A percentile compares a stretch with the other conserved stretches of the same genome.
Evolutionary conservation across 2,329 filamentous ascomycete genomes (phyloP).

Genomic region (Arthrobotrys sinensis): DNA sequence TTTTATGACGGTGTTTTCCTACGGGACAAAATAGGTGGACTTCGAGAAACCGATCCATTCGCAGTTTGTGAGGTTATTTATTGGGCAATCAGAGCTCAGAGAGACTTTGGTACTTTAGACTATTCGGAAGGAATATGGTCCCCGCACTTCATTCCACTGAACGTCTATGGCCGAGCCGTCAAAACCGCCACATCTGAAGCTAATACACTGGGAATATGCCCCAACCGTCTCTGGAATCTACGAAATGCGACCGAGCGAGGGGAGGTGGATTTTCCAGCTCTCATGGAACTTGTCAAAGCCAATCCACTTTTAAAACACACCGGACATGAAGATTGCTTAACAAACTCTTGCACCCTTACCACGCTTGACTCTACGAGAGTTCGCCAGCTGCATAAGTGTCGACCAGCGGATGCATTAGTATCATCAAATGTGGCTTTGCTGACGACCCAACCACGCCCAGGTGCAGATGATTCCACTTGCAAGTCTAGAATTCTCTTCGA

Average conservation of each 20-base stretch:
- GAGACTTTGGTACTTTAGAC: not conserved
- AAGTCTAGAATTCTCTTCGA: slow-evolving; percentile 1
- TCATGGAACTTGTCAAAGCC: slow-evolving; percentile 22
- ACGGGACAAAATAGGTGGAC: not conserved
- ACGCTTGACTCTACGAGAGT: slow-evolving; percentile 26
- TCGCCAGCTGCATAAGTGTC: slow-evolving; percentile 13
- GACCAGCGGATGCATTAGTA: not conserved
- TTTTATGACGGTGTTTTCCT: slow-evolving; percentile 15
- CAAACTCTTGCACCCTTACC: slow-evolving; percentile 18
- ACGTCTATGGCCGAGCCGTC: slow-evolving; percentile 9
- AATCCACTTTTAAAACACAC: slow-evolving; percentile 1
- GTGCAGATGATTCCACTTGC: not conserved
- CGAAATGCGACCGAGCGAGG: slow-evolving; percentile 17
- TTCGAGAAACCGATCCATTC: not conserved
- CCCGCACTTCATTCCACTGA: slow-evolving; percentile 5
- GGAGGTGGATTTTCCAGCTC: slow-evolving; percentile 26
- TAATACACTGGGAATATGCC: slow-evolving; percentile 1
- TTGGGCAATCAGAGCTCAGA: not conserved
- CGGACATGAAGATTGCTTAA: slow-evolving; percentile 25
- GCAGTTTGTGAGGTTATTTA: slow-evolving; percentile 11
- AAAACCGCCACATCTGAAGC: slow-evolving; percentile 5
- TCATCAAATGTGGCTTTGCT: not conserved
- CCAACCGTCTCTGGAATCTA: slow-evolving; percentile 27
- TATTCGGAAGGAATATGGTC: slow-evolving; percentile 25
- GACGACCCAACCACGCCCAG: not conserved